Evolutionary conservation across 2,329 filamentous ascomycete genomes (phyloP), one percentile per base, ranked within the genome.

Genomic region (Orbilia oligospora): DNA sequence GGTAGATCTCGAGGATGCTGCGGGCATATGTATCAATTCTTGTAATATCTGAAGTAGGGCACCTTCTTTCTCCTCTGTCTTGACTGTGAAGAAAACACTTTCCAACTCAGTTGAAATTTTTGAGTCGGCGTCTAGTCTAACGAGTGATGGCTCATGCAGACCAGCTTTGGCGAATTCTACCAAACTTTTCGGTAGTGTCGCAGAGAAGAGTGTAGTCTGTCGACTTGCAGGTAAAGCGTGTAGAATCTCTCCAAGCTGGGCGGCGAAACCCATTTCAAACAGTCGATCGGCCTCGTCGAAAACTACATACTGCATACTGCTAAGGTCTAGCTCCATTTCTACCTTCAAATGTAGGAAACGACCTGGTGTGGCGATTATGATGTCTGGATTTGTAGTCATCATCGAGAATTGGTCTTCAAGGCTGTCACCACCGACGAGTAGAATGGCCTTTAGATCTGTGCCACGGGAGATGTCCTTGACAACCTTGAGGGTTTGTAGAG

Each of bases 221-320:
- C 97, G 89, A 24, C 91, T 92, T 0, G 89, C 87, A 0, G 97
- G 96, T 16, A 99, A 86, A 0, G 94, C 92, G 83, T 97, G 91
- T 65, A 99, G 86, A 87, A 98, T 98, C 84, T 99, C 96, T 0
- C 92, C 92, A 81, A 99, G 87, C 83, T 99, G 96, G 2, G 93
- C 91, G 3, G 94, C 94, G 83, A 99, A 99, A 82, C 96, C 97
- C 95, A 99, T 97, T 84, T 99, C 96, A 84, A 99, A 99, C 20
- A 99, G 87, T 68, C 96, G 90, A 87, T 99, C 96, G 0, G 96
- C 96, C 84, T 99, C 96, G 83, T 99, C 96, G 80, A 99, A 99
- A 8, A 99, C 96, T 24, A 97, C 93, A 83, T 99, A 99, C 81
- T 90, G 89, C 79, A 99, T 91, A 3, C 93, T 97, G 0, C 91